Conservation (phyloP, 257 asterid genomes). For the Handroanthus guayacan region DNA sequence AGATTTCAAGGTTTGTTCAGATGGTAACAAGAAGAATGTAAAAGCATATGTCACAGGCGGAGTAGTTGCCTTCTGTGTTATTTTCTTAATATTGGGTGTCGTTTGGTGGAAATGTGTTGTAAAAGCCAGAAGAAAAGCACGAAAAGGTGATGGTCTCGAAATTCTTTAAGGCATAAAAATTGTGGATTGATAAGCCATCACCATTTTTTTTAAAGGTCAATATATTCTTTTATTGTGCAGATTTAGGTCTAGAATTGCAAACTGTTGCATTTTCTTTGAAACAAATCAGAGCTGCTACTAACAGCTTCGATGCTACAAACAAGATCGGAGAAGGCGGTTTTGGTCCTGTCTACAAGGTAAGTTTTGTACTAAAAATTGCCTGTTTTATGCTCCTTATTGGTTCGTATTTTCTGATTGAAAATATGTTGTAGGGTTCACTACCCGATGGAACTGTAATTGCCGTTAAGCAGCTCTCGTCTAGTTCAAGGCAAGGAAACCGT, state of each 20-base stretch:
- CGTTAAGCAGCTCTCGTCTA: constrained; percentile 84
- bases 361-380: background rate
- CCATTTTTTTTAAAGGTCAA: background rate
- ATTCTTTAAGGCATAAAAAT: background rate
- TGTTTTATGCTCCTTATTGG: background rate
- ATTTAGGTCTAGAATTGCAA: constrained; percentile 64
- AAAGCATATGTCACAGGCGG: constrained; percentile 50
- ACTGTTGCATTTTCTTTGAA: constrained; percentile 69
- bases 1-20: constrained; percentile 70
- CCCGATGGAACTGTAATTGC: constrained; percentile 80
- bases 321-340: constrained; percentile 96
- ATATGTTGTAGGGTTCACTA: constrained; percentile 61
- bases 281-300: constrained; percentile 79
- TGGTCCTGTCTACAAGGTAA: constrained; percentile 88
- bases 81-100: constrained; percentile 44
- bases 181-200: background rate
- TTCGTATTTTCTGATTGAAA: constrained; percentile 29
- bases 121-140: constrained; percentile 42
- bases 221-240: constrained; percentile 44
- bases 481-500: constrained; percentile 84
- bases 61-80: constrained; percentile 42
- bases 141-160: constrained; percentile 48
- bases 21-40: constrained; percentile 54
- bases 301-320: constrained; percentile 66
- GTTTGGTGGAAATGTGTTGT: constrained; percentile 66